A percentile compares a stretch with the other conserved stretches of the same genome.
Evolutionary conservation across 805 yeast genomes (phyloP).

Genomic region (Yueomyces sinensis): DNA sequence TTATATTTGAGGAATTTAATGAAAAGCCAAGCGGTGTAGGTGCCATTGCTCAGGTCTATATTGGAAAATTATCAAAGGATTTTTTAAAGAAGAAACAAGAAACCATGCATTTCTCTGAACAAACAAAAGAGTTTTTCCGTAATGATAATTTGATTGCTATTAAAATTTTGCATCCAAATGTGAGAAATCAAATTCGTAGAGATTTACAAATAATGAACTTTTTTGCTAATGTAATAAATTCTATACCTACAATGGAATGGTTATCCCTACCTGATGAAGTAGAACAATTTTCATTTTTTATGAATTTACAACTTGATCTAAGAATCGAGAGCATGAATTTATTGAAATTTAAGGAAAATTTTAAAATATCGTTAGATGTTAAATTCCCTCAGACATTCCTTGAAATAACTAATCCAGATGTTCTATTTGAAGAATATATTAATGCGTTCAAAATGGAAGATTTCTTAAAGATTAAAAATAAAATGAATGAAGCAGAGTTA

Average conservation of each 20-base stretch:
- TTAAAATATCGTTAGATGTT: constrained; percentile 41
- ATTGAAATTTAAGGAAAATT: constrained; percentile 56
- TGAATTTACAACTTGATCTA: constrained; percentile 81
- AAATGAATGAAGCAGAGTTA: constrained; percentile 24
- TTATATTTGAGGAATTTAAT: constrained; percentile 67
- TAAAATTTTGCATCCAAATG: constrained; percentile 86
- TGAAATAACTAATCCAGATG: constrained; percentile 49
- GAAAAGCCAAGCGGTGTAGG: constrained; percentile 88
- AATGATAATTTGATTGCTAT: constrained; percentile 59
- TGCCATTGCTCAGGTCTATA: constrained; percentile 93
- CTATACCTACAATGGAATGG: constrained; percentile 96
- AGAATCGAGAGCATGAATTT: constrained; percentile 82
- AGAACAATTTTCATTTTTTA: constrained; percentile 68
- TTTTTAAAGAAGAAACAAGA: constrained; percentile 23
- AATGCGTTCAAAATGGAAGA: constrained; percentile 73
- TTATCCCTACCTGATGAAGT: constrained; percentile 89
- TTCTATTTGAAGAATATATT: constrained; percentile 76
- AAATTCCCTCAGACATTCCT: constrained; percentile 53
- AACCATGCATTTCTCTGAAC: constrained; percentile 2
- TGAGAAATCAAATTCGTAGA: constrained; percentile 54
- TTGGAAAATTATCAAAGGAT: constrained; percentile 45
- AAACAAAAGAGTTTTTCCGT: neutral
- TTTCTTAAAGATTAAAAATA: constrained; percentile 36
- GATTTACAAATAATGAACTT: constrained; percentile 76
- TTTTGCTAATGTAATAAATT: constrained; percentile 59